Evolutionary conservation across 2,329 filamentous ascomycete genomes (phyloP), one percentile per base, ranked within the genome.

Genomic region (Aspergillus nomiae): DNA sequence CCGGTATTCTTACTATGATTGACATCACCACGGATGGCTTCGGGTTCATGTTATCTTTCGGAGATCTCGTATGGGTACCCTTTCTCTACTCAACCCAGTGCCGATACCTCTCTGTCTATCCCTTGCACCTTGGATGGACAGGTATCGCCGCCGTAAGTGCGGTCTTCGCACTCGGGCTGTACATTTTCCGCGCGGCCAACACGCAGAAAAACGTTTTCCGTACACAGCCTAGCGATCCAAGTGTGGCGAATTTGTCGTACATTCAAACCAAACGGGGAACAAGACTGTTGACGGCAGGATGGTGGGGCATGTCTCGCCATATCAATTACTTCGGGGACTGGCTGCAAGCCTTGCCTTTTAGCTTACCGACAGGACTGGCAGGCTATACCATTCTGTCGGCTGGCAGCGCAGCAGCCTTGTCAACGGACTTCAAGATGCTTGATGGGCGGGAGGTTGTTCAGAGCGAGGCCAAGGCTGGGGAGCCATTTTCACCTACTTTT

Each of bases 281-380:
- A 64, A 89, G 89, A 67, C 87, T 97, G 11, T 83, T 97, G 62
- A 87, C 89, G 4, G 89, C 90, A 1, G 93, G 93, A 61, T 97
- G 94, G 93, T 97, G 94, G 94, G 94, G 93, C 45, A 83, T 87
- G 21, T 90, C 92, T 0, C 87, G 93, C 48, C 94, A 97, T 79
- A 93, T 97, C 83, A 97, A 97, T 81, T 97, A 97, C 78, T 80
- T 95, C 1, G 93, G 92, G 59, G 93, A 97, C 80, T 97, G 92
- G 93, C 83, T 96, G 67, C 92, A 96, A 86, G 86, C 89, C 10
- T 96, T 91, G 90, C 87, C 92, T 0, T 96, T 94, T 78, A 91
- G 89, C 69, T 83, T 97, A 34, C 92, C 94, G 1, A 96, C 92
- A 0, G 90, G 91, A 1, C 74, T 94, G 60, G 90, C 92, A 0